Evolutionary conservation across 768 basidiomycete species (phyloP), one percentile per base, ranked within the genome.

Genomic region (Udeniomyces megalosporus): DNA sequence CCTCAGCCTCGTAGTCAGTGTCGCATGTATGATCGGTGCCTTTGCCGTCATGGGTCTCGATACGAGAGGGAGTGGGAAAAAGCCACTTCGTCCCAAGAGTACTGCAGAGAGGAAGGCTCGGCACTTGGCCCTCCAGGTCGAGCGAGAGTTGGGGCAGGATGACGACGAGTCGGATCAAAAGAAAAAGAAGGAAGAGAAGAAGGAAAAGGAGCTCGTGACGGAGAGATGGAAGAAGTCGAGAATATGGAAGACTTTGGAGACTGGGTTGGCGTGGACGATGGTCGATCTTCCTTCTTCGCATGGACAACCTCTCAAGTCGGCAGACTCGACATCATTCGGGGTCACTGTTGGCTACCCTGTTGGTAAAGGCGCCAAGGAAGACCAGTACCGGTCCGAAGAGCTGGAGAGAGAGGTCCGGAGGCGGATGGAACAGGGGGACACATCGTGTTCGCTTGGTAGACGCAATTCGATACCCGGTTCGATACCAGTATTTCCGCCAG

Each of bases 11-110:
- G 69, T 73, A 20, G 69, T 71, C 51, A 67, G 66, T 22, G 70
- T 70, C 54, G 31, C 59, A 12, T 70, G 71, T 57, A 74, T 73
- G 70, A 73, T 69, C 4, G 58, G 67, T 26, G 72, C 74, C 3
- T 75, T 75, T 64, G 70, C 71, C 64, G 66, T 75, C 59, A 73
- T 74, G 72, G 74, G 73, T 11, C 67, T 72, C 20, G 46, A 20
- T 57, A 47, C 57, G 66, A 58, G 47, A 45, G 35, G 61, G 44
- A 65, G 66, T 51, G 62, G 38, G 15, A 57, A 14, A 22, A 67
- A 67, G 53, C 52, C 63, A 17, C 6, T 65, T 17, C 29, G 65
- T 29, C 38, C 8, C 8, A 17, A 17, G 17, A 42, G 38, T 8
- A 42, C 38, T 42, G 17, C 17, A 8, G 38, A 17, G 38, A 42